Conservation (phyloP, 1,284 basidiomycete species). For the Trametes pubescens region DNA sequence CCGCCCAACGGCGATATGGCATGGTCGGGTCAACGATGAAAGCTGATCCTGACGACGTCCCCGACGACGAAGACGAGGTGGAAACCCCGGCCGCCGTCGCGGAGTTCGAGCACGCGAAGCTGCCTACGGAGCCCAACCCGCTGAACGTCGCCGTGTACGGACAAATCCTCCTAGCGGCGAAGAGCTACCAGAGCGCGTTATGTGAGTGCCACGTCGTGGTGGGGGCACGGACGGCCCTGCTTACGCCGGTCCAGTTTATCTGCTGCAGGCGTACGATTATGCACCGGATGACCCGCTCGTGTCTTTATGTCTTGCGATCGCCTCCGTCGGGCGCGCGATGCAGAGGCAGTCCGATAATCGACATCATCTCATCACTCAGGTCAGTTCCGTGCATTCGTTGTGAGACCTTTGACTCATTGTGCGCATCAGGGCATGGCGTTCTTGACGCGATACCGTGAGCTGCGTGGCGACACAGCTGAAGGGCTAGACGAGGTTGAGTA, state of each 20-base stretch:
- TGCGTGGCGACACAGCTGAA: constrained; percentile 54
- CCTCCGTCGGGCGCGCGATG: constrained; percentile 89
- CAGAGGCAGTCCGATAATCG: constrained; percentile 95
- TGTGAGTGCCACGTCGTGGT: constrained; percentile 61
- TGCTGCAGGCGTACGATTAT: constrained; percentile 88
- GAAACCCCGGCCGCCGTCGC: constrained; percentile 25
- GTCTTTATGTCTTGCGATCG: constrained; percentile 83
- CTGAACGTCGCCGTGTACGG: constrained; percentile 85
- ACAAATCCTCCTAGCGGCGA: constrained; percentile 84
- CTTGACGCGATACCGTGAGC: constrained; percentile 75
- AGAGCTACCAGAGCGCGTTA: constrained; percentile 90
- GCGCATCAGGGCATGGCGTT: constrained; percentile 79
- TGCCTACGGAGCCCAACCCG: constrained; percentile 81
- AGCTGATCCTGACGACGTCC: constrained; percentile 45
- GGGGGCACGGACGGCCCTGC: constrained; percentile 1
- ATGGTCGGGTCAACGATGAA: constrained; percentile 39
- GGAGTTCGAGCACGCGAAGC: constrained; percentile 33
- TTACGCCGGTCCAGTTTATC: constrained; percentile 72
- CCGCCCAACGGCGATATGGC: constrained; percentile 60
- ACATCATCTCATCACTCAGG: constrained; percentile 86
- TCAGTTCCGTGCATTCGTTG: constrained; percentile 38
- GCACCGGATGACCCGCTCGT: constrained; percentile 87
- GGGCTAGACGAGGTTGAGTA: constrained; percentile 84
- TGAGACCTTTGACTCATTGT: too few species aligned
- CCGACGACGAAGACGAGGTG: constrained; percentile 45